Evolutionary conservation across 768 basidiomycete genomes (phyloP).

Genomic region (Russula sp.): DNA sequence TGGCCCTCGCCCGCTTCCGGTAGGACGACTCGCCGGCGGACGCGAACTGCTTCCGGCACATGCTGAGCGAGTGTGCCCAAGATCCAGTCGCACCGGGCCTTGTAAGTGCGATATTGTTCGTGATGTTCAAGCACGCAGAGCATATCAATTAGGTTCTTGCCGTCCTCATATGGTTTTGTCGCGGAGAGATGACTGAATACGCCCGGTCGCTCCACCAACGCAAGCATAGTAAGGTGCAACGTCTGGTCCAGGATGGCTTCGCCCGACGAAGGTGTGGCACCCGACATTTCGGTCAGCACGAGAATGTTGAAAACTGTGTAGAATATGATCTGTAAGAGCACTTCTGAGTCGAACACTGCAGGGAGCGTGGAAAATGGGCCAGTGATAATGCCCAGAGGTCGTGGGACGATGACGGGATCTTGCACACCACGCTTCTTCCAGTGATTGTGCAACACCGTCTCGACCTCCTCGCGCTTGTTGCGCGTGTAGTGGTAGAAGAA

Average conservation of each 20-base stretch:
- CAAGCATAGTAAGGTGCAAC: conserved; percentile 81
- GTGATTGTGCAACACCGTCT: conserved; percentile 60
- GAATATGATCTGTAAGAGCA: conserved; percentile 75
- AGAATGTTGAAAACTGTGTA: conserved; percentile 73
- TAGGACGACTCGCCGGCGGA: conserved; percentile 40
- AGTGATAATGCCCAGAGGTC: conserved; percentile 49
- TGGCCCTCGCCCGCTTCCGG: conserved; percentile 37
- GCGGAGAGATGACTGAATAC: conserved; percentile 55
- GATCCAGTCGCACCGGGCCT: conserved; percentile 68
- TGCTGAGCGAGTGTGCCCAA: conserved; percentile 50
- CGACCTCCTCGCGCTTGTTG: conserved; percentile 90
- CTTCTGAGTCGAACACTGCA: conserved; percentile 58
- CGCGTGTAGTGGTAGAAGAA: conserved; percentile 95
- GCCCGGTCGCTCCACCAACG: conserved; percentile 59
- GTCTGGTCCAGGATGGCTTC: conserved; percentile 90
- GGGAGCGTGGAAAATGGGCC: conserved; percentile 67
- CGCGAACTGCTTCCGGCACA: conserved; percentile 50
- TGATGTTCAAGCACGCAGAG: conserved; percentile 74
- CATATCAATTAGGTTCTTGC: conserved; percentile 58
- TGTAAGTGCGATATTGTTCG: conserved; percentile 62
- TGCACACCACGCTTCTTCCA: conserved; percentile 54
- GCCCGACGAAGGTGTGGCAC: conserved; percentile 60
- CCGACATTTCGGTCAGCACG: conserved; percentile 51
- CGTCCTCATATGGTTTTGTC: conserved; percentile 47
- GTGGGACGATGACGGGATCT: conserved; percentile 73